phyloP scores from a whole-genome alignment of 2,329 filamentous ascomycete genomes.

The Xylaria sp. region DNA sequence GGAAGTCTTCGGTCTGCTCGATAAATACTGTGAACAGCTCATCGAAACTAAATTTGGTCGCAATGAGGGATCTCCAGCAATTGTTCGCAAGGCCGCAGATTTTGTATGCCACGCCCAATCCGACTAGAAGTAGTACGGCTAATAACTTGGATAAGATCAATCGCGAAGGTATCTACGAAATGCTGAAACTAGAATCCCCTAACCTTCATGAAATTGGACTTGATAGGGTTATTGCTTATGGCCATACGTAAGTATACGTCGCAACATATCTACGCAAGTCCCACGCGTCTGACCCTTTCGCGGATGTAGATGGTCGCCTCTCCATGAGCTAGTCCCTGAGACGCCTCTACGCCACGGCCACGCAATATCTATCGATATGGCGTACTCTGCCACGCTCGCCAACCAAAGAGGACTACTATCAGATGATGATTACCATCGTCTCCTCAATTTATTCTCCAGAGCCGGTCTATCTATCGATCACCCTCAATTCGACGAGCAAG shows the following conservation, averaged over 20 bases:
- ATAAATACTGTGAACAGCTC: constrained; percentile 75
- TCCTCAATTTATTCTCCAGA: constrained; percentile 75
- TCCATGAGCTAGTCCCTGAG: constrained; percentile 76
- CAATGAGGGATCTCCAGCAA: constrained; percentile 63
- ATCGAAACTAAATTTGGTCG: constrained; percentile 74
- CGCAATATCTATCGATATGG: constrained; percentile 81
- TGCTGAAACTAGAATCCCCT: constrained; percentile 78
- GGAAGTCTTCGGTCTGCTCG: constrained; percentile 73
- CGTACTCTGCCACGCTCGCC: constrained; percentile 76
- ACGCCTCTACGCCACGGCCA: constrained; percentile 77
- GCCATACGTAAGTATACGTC: constrained; percentile 63
- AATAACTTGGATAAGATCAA: constrained; percentile 62
- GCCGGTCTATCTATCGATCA: constrained; percentile 79
- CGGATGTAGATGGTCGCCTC: constrained; percentile 70
- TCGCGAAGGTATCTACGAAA: constrained; percentile 75
- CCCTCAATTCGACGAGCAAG: constrained; percentile 71
- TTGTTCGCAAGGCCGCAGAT: constrained; percentile 57
- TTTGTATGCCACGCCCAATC: background rate
- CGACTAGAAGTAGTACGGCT: background rate
- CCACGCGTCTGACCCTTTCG: background rate
- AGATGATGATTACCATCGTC: constrained; percentile 68
- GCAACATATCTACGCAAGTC: constrained; percentile 2
- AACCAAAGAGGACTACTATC: constrained; percentile 70
- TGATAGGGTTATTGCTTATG: constrained; percentile 78
- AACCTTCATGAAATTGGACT: constrained; percentile 79